Conservation (phyloP, 2,329 filamentous ascomycete species). For the Tolypocladium ophioglossoides region DNA sequence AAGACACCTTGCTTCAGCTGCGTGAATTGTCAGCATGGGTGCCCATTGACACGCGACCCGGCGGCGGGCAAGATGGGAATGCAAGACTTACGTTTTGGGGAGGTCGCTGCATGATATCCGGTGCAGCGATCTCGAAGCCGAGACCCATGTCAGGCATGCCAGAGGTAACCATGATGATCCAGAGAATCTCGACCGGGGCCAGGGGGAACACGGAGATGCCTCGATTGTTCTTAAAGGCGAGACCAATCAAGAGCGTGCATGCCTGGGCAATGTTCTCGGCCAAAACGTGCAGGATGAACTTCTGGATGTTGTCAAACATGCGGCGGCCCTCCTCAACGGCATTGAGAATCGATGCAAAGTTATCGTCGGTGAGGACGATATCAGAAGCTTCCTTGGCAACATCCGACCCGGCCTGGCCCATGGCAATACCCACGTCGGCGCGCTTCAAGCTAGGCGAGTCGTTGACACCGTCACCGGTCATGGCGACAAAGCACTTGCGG, state of each 20-base stretch:
- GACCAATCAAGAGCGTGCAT: conserved; percentile 54
- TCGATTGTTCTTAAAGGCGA: conserved; percentile 56
- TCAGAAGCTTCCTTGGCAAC: conserved; percentile 58
- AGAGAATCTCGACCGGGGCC: conserved; percentile 63
- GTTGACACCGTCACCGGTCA: conserved; percentile 65
- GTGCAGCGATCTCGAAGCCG: conserved; percentile 57
- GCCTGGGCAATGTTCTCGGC: conserved; percentile 62
- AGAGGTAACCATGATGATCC: conserved; percentile 72
- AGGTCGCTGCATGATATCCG: conserved; percentile 59
- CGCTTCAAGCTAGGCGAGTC: conserved; percentile 57
- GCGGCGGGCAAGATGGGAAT: not conserved
- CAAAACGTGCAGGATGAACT: conserved; percentile 58
- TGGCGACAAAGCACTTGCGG: conserved; percentile 53
- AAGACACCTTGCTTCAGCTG: conserved; percentile 45
- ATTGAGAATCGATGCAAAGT: conserved; percentile 61
- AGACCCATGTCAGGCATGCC: conserved; percentile 66
- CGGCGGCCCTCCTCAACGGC: conserved; percentile 61
- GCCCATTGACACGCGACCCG: not conserved
- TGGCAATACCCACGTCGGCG: conserved; percentile 61
- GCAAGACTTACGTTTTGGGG: conserved; percentile 45
- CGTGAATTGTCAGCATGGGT: not conserved
- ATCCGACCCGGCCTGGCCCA: conserved; percentile 58
- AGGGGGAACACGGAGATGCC: conserved; percentile 60
- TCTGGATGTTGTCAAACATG: conserved; percentile 66
- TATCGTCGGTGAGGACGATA: conserved; percentile 63